Evolutionary conservation across 805 yeast genomes (phyloP), one percentile per base, ranked within the genome.

Genomic region (Candida montana): DNA sequence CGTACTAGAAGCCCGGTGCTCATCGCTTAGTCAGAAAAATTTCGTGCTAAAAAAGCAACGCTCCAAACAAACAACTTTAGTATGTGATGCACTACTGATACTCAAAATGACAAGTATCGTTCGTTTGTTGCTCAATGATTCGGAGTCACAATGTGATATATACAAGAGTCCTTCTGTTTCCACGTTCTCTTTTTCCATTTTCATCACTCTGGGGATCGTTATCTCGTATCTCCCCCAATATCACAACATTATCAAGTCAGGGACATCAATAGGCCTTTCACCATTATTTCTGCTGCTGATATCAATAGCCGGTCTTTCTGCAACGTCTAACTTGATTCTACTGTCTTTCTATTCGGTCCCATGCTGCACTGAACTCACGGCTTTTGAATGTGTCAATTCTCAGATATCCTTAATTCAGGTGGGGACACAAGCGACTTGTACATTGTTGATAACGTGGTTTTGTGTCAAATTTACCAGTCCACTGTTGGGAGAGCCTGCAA

Each of bases 201-300:
- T 67, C 5, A 71, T 87, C 27, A 79, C 88, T 0, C 37, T 75
- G 2, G 95, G 89, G 3, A 84, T 87, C 8, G 74, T 79, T 27
- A 51, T 71, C 10, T 82, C 91, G 33, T 87, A 87, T 57, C 40
- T 81, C 4, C 95, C 95, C 0, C 96, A 87, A 63, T 86, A 82
- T 58, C 42, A 68, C 33, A 72, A 80, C 33, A 78, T 87, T 40
- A 59, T 75, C 39, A 51, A 57, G 16, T 71, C 88, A 37, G 61
- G 72, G 37, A 72, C 88, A 6, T 78, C 90, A 11, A 89, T 85
- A 55, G 96, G 96, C 5, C 64, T 87, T 18, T 81, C 90, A 5
- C 85, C 90, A 11, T 68, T 73, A 50, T 87, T 79, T 55, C 65
- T 87, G 26, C 62, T 87, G 12, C 69, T 88, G 31, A 93, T 93